These are phyloP conservation scores for Saccharomycopsis oosterbeekiorum DNA, from an alignment of 805 yeast species.

Conservation along the genomic window DNA sequence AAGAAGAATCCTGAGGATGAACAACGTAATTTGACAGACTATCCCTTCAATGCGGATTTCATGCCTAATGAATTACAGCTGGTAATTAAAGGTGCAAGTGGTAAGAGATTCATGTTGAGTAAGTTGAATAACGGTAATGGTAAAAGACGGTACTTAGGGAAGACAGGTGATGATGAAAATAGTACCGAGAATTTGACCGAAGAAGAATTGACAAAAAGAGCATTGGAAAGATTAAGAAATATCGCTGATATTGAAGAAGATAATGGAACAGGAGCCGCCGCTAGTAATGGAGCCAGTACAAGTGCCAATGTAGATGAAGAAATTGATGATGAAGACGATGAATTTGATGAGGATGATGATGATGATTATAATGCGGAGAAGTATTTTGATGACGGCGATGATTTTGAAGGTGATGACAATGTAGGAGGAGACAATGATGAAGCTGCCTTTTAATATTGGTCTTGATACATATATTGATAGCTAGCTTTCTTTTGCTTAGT, in stretches of 20 bases:
- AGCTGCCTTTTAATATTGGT: constrained; percentile 49
- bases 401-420: constrained; percentile 44
- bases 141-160: constrained; percentile 19
- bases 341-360: constrained; percentile 63
- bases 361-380: constrained; percentile 74
- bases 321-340: constrained; percentile 51
- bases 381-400: constrained; percentile 64
- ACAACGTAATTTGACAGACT: constrained; percentile 68
- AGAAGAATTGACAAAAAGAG: constrained; percentile 24
- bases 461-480: neutral
- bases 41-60: constrained; percentile 59
- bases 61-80: constrained; percentile 72
- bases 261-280: constrained; percentile 11
- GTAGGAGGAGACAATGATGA: constrained; percentile 52
- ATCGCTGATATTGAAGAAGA: constrained; percentile 37
- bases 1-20: constrained; percentile 39
- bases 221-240: constrained; percentile 30
- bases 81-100: constrained; percentile 51
- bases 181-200: constrained; percentile 18
- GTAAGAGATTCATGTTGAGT: constrained; percentile 28
- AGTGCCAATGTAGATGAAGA: constrained; percentile 32
- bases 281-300: constrained; percentile 13
- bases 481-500: neutral
- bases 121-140: constrained; percentile 18
- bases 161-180: constrained; percentile 25